Base-by-base conservation (phyloP, 1,284 basidiomycete species). In the Boletellus deceptivus region DNA sequence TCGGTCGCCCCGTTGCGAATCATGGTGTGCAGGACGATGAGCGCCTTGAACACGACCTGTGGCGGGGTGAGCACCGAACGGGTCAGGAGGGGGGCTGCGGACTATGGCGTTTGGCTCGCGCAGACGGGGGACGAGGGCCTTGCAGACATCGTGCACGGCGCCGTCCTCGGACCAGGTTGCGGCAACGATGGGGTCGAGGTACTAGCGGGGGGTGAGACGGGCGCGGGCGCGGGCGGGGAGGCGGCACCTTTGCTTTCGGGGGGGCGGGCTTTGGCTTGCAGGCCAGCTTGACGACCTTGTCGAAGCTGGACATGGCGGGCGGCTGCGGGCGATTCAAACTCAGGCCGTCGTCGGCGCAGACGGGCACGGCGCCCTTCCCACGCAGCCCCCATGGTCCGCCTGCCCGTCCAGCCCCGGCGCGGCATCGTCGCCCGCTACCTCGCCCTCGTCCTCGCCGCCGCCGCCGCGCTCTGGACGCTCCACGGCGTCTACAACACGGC, bases 1-100 rank as follows among this genome's bases (percentile, higher is more conserved):
- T 98, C 93, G 14, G 95, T 94, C 13, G 91, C 82, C 16, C 94
- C 95, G 54, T 93, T 92, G 27, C 95, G 84, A 64, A 99, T 91
- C 86, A 99, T 91, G 29, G 88, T 93, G 69, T 99, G 96, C 18
- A 98, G 75, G 6, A 97, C 91, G 62, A 99, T 86, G 59, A 99
- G 77, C 0, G 94, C 91, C 66, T 99, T 99, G 84, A 98, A 97
- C 16, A 93, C 94, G 59, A 97, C 80, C 93, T 95, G 60, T 14
- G 29, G 25, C 2, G 20, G 34, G 5, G 51, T 64, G 16, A 54
- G 37, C 3, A 18, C 20, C n/a, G 27, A 36, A 49, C 2, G 17
- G 25, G 22, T n/a, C 13, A 37, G 38, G 11, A 25, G 20, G 20
- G 14, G 38, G 40, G 43, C 17, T 34, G 76, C 88, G 62, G 66